Conservation (phyloP, 768 basidiomycete genomes). For the Vararia minispora region DNA sequence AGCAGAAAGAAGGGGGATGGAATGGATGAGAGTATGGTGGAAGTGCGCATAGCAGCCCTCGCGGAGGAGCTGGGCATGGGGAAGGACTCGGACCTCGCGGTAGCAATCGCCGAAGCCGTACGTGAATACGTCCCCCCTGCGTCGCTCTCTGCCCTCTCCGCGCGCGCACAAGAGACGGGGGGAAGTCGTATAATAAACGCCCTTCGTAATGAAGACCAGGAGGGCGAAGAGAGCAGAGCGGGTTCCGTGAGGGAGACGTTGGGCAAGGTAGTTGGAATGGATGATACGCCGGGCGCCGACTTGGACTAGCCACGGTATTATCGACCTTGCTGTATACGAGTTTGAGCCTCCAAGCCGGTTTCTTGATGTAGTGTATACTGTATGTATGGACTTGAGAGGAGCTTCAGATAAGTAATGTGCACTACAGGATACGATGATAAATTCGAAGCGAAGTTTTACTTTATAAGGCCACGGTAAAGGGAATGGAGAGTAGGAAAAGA, state of each 20-base stretch:
- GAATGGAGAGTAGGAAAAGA: too few relatives aligned
- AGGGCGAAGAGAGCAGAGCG: not conserved
- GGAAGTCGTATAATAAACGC: conserved; percentile 10
- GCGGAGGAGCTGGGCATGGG: conserved; percentile 54
- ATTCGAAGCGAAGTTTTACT: too few relatives aligned
- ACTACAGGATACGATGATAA: too few relatives aligned
- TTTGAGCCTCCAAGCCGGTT: too few relatives aligned
- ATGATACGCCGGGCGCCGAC: not conserved
- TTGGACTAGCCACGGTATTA: too few relatives aligned
- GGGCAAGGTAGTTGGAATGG: not conserved
- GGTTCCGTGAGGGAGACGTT: not conserved
- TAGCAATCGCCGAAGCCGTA: conserved; percentile 51
- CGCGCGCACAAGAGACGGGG: conserved; percentile 30
- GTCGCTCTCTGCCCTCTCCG: conserved; percentile 42
- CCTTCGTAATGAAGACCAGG: not conserved
- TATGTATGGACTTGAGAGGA: too few relatives aligned
- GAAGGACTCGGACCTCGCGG: conserved; percentile 46
- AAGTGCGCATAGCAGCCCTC: conserved; percentile 45
- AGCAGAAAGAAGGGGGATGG: not conserved
- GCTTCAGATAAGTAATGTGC: too few relatives aligned
- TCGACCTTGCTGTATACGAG: too few relatives aligned
- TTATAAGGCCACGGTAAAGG: too few relatives aligned
- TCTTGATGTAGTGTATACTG: too few relatives aligned
- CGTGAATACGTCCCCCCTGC: conserved; percentile 49
- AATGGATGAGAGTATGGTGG: conserved; percentile 25